These are phyloP conservation scores for Macrophomina phaseolina DNA, from an alignment of 2,329 filamentous ascomycete species.

Conservation along the genomic window DNA sequence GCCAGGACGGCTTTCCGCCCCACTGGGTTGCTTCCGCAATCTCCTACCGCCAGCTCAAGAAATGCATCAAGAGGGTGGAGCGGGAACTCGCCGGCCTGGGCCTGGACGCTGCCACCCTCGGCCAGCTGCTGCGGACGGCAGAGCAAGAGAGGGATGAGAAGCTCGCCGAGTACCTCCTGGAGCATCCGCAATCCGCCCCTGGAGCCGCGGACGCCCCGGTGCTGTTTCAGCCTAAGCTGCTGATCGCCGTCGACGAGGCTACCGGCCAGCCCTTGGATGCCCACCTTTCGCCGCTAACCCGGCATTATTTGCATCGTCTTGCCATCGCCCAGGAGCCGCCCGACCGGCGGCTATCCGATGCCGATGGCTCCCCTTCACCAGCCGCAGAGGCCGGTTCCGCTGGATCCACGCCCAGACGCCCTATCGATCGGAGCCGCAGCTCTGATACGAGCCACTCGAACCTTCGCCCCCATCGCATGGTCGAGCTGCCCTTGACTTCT, in stretches of 20 bases:
- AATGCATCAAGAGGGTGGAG: constrained; percentile 82
- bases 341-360: not conserved
- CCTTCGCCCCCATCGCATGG: constrained; percentile 44
- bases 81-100: constrained; percentile 73
- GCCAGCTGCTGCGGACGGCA: constrained; percentile 60
- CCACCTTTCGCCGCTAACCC: constrained; percentile 68
- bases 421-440: not conserved
- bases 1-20: constrained; percentile 74
- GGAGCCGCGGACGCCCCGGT: constrained; percentile 6
- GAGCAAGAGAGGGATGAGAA: constrained; percentile 30
- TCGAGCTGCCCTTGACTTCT: constrained; percentile 79
- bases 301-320: constrained; percentile 66
- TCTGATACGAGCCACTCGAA: not conserved
- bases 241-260: constrained; percentile 69
- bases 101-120: constrained; percentile 72
- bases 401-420: not conserved
- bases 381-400: not conserved
- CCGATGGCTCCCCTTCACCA: not conserved
- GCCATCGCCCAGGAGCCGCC: constrained; percentile 45
- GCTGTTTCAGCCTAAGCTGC: constrained; percentile 69
- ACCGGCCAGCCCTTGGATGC: constrained; percentile 73
- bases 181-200: not conserved
- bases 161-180: constrained; percentile 22
- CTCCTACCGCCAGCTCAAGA: constrained; percentile 84
- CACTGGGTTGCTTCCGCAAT: constrained; percentile 77